Evolutionary conservation across 371 early-diverging fungal species (phyloP).

Genomic region (Funneliformis caledonium): DNA sequence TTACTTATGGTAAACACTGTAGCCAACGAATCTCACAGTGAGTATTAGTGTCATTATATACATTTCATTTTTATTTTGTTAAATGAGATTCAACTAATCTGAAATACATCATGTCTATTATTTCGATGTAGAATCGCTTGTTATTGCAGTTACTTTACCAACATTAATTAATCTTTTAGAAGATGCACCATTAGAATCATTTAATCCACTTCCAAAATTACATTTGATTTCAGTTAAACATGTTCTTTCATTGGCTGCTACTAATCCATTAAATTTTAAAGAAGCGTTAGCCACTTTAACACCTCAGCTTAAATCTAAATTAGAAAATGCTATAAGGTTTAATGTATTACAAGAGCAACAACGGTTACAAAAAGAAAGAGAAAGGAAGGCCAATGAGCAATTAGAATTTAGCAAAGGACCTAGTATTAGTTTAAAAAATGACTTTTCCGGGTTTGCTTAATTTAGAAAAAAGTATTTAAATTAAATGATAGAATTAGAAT

Average conservation of each 20-base stretch:
- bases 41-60: slow-evolving; percentile 18
- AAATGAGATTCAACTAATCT: not conserved
- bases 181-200: slow-evolving; percentile 43
- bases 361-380: slow-evolving; percentile 47
- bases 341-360: slow-evolving; percentile 51
- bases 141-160: slow-evolving; percentile 50
- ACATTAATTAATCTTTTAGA: slow-evolving; percentile 52
- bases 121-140: slow-evolving; percentile 41
- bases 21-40: slow-evolving; percentile 52
- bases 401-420: slow-evolving; percentile 47
- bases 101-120: not conserved
- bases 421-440: slow-evolving; percentile 59
- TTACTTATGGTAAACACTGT: slow-evolving; percentile 45
- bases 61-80: not conserved
- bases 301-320: slow-evolving; percentile 45
- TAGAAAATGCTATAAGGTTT: slow-evolving; percentile 56
- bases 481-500: too few relatives aligned
- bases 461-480: too few relatives aligned
- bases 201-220: slow-evolving; percentile 41
- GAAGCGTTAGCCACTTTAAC: slow-evolving; percentile 48
- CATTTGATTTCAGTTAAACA: slow-evolving; percentile 49
- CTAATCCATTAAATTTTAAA: slow-evolving; percentile 49
- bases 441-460: slow-evolving; percentile 52
- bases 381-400: slow-evolving; percentile 44
- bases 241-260: slow-evolving; percentile 50